Conservation (phyloP, 441 rosid genomes). For the Euphorbia celastroides region DNA sequence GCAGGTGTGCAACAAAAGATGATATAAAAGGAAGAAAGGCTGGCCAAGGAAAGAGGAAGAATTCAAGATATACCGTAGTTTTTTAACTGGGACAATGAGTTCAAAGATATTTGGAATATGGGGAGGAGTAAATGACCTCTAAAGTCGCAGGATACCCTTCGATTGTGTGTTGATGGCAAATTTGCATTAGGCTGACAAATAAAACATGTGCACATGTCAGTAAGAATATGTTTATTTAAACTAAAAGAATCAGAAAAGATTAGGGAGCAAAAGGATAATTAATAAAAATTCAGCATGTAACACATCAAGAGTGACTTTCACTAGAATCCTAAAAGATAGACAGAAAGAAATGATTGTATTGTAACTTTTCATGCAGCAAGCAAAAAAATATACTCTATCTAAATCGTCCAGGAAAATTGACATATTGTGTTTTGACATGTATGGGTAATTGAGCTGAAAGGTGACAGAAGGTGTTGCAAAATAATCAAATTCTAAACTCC, state of each 20-base stretch:
- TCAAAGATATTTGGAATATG: conserved; percentile 88
- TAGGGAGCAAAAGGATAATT: neutral
- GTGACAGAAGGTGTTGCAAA: neutral
- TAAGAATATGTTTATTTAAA: conserved; percentile 1
- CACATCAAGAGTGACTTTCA: neutral
- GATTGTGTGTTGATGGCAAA: conserved; percentile 82
- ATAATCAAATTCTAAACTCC: neutral
- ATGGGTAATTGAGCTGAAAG: neutral
- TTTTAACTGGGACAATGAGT: conserved; percentile 83
- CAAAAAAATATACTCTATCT: neutral
- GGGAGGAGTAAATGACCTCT: conserved; percentile 94
- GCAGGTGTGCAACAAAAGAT: neutral
- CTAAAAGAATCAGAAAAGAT: neutral
- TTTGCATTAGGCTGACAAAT: conserved; percentile 69
- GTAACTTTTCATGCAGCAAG: neutral
- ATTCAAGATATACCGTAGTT: conserved; percentile 63
- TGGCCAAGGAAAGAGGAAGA: neutral
- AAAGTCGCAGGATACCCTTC: conserved; percentile 87
- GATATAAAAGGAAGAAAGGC: neutral
- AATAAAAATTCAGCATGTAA: neutral
- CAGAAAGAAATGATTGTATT: neutral
- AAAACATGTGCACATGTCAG: conserved; percentile 27
- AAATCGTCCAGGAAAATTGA: neutral
- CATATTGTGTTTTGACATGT: neutral
- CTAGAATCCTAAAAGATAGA: neutral